Evolutionary conservation across 2,329 filamentous ascomycete species (phyloP), one percentile per base, ranked within the genome.

Genomic region (Ophiostoma montium): DNA sequence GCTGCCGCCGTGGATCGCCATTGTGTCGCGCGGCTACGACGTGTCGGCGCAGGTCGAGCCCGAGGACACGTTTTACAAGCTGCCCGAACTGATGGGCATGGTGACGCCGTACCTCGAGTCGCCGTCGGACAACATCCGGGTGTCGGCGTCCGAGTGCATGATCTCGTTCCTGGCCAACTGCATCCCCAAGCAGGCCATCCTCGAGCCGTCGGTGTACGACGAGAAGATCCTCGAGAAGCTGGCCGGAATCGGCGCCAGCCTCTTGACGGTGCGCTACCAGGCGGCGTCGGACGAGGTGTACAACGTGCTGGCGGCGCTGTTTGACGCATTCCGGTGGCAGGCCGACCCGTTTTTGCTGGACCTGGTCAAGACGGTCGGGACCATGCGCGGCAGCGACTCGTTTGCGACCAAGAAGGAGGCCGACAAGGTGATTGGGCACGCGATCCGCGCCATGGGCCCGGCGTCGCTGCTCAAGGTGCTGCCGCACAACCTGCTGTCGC

Each of bases 361-460:
- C 49, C 77, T 92, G 41, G 78, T 89, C 53, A 84, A 80, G 61
- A 82, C 76, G 2, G 74, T 98, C 50, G 92, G 92, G 36, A 89
- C 95, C 54, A 75, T 98, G 48, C 83, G 92, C 52, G 79, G 83
- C 52, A 94, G 87, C 58, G 82, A 92, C 21, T 84, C 87, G 0
- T 98, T 98, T 65, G 74, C 82, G 50, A 87, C 87, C 48, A 98
- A 96, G 70, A 94, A 94, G 64, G 85, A 96, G 61, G 90, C 90
- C 1, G 92, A 98, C 59, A 80, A 84, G 50, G 84, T 98, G 10
- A 78, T 98, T 45, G 86, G 87, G 15, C 85, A 85, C 60, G 92
- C 90, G 5, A 80, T 96, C 54, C 78, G 81, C 54, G 87, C 87
- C 9, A 92, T 95, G 80, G 92, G 92, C 0, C 87, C 92, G 0